Evolutionary conservation across 768 basidiomycete species (phyloP), one percentile per base, ranked within the genome.

Genomic region (Pleurotus salmoneostramineus): DNA sequence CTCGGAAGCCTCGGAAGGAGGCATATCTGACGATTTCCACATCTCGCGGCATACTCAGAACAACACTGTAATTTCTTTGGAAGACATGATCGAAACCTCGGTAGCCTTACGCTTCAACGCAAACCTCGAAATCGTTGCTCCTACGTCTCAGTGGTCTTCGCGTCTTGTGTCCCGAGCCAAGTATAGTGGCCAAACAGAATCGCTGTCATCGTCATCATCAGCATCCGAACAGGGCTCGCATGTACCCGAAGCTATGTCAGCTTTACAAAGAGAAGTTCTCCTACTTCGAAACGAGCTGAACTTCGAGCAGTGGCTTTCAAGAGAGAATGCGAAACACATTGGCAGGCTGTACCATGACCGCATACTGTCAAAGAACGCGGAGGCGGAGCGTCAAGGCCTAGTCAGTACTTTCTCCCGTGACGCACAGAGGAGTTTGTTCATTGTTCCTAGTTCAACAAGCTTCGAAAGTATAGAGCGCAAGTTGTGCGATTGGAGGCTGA

Each of bases 301-400:
- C 66, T 91, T 93, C 60, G 89, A 94, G 72, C 75, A 87, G 27
- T 95, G 91, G 89, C 73, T 89, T 43, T 85, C 89, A 58, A 78
- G 89, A 61, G 87, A 93, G 70, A 91, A 92, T 58, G 80, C 88
- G 52, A 83, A 85, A 66, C 90, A 93, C 65, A 88, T 95, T 50
- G 89, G 87, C n/a, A 80, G 87, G 42, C 72, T 94, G 44, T 88
- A 91, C 64, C 81, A 87, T 61, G 87, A 91, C 62, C 84, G 83
- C 34, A 83, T 90, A 21, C 69, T 89, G 37, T 83, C 87, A 58
- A 83, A 82, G 65, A 86, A 83, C 47, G 89, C 89, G 27, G 93
- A 95, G 68, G 82, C 81, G 3, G 93, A 95, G 68, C 77, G 91
- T 37, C 93, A 94, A 69, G 85, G 85, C 14, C 70, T 93, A 73